Conservation (phyloP, 768 basidiomycete genomes). For the Plicaturopsis crispa region DNA sequence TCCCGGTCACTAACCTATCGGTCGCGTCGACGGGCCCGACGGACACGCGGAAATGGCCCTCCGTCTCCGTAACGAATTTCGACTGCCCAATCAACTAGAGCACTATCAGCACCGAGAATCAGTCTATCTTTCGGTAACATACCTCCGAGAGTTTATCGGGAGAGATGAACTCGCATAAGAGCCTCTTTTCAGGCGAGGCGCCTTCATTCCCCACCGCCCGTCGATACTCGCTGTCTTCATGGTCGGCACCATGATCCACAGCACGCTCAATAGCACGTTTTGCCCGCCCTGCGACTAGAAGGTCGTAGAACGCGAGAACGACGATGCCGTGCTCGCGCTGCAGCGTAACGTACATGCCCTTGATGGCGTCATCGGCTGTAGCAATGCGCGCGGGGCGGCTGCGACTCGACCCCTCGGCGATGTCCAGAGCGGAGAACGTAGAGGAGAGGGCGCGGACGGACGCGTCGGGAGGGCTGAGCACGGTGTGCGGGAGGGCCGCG, state of each 20-base stretch:
- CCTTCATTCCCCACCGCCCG: not conserved
- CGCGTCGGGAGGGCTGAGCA: conserved; percentile 6
- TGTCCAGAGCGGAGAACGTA: too few species aligned
- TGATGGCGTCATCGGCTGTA: conserved; percentile 26
- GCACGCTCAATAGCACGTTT: conserved; percentile 30
- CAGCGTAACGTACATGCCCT: conserved; percentile 49
- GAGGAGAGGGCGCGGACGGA: not conserved
- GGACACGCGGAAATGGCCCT: conserved; percentile 44
- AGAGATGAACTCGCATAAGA: conserved; percentile 37
- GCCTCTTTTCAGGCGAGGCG: conserved; percentile 15
- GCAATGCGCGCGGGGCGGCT: too few species aligned
- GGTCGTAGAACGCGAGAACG: conserved; percentile 54
- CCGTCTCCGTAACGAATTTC: conserved; percentile 38
- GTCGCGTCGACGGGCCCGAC: conserved; percentile 16
- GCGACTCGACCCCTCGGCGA: too few species aligned
- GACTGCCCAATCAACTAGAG: conserved; percentile 49
- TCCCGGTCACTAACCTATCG: not conserved
- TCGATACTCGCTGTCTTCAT: conserved; percentile 8
- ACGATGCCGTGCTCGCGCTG: conserved; percentile 44
- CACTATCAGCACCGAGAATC: conserved; percentile 5
- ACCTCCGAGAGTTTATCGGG: conserved; percentile 40
- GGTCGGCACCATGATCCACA: conserved; percentile 21
- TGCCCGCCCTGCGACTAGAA: conserved; percentile 44
- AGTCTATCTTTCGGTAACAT: conserved; percentile 7
- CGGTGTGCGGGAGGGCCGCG: conserved; percentile 15